Conservation (phyloP, 306 rosid genomes). For the Prunus dulcis region DNA sequence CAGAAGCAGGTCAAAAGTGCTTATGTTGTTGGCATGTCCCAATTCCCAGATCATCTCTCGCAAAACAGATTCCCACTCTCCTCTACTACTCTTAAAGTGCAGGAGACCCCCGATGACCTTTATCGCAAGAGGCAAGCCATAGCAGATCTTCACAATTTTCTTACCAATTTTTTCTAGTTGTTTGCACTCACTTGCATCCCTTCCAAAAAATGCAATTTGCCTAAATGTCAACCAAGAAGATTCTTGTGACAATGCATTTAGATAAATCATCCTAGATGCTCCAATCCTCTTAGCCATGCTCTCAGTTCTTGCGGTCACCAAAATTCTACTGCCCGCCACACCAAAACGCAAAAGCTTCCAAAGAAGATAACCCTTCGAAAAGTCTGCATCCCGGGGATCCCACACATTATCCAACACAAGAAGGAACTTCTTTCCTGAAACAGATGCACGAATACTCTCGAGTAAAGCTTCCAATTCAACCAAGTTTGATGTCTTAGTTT, state of each 20-base stretch:
- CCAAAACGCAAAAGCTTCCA: neutral
- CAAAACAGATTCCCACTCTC: conserved; percentile 7
- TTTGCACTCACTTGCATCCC: neutral
- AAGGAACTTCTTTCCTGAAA: neutral
- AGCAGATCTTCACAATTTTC: neutral
- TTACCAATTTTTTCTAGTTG: neutral
- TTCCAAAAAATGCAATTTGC: neutral
- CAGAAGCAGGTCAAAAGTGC: neutral
- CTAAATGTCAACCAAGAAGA: conserved; percentile 13
- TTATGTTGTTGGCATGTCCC: neutral
- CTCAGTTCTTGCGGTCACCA: conserved; percentile 14
- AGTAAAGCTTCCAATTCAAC: neutral
- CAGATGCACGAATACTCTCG: neutral
- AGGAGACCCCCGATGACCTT: conserved; percentile 16
- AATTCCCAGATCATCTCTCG: conserved; percentile 10
- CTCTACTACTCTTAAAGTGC: neutral
- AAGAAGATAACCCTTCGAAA: neutral
- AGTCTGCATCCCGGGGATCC: conserved; percentile 1
- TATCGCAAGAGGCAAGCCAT: conserved; percentile 17
- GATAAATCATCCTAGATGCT: neutral
- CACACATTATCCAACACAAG: conserved; percentile 12
- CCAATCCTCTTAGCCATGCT: conserved; percentile 20
- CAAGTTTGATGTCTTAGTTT: neutral
- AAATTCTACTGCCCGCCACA: neutral
- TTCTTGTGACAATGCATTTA: neutral